phyloP scores from a whole-genome alignment of 805 yeast species.

The Lachancea sp. region DNA sequence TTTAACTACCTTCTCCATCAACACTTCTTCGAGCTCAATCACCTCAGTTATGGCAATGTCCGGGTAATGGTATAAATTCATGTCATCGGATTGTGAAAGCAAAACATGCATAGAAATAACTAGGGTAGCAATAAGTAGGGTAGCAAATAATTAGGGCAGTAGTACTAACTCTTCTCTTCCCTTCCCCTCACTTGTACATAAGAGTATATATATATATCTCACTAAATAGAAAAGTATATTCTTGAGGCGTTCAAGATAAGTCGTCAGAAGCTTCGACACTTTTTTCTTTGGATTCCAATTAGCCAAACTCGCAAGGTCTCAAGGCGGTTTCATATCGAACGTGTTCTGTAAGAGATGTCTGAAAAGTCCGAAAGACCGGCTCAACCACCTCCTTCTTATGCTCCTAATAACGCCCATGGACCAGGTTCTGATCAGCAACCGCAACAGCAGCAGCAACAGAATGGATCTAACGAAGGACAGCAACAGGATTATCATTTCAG shows the following conservation, averaged over 20 bases:
- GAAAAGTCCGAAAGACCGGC: slow-evolving; percentile 17
- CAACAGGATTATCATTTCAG: slow-evolving; percentile 21
- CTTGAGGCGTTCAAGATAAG: not conserved
- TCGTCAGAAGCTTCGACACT: too few species aligned
- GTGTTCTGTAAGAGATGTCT: slow-evolving; percentile 2
- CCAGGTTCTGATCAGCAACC: slow-evolving; percentile 1
- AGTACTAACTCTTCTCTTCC: slow-evolving; percentile 3
- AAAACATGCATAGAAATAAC: not conserved
- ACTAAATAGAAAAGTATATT: not conserved
- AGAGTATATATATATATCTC: not conserved
- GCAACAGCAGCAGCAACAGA: slow-evolving; percentile 4
- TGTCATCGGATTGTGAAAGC: not conserved
- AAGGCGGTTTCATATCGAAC: too few species aligned
- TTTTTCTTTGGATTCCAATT: too few species aligned
- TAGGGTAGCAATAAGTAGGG: slow-evolving; percentile 1
- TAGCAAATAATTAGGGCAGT: too few species aligned
- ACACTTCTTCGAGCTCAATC: too few species aligned
- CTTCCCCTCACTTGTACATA: not conserved
- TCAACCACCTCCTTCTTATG: slow-evolving; percentile 18
- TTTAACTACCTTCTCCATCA: too few species aligned
- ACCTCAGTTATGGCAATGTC: too few species aligned
- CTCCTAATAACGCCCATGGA: not conserved
- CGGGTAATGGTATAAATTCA: not conserved
- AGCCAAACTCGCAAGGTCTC: too few species aligned
- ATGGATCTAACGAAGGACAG: slow-evolving; percentile 4